A percentile compares a stretch with the other conserved stretches of the same genome.
phyloP scores from a whole-genome alignment of 805 yeast genomes.

The Suhomyces prunicola region DNA sequence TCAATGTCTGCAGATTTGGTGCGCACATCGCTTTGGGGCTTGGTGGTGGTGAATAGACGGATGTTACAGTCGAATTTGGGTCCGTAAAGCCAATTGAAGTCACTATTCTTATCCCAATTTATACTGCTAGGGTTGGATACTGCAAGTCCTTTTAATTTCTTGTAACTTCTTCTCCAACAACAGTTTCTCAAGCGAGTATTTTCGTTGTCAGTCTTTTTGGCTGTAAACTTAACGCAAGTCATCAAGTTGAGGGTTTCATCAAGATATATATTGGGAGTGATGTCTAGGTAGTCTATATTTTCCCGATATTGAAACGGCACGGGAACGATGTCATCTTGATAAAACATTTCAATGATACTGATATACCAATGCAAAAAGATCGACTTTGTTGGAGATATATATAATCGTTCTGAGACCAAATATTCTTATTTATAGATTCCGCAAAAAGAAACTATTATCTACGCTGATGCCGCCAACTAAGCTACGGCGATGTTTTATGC shows the following conservation, averaged over 20 bases:
- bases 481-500: not conserved
- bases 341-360: not conserved
- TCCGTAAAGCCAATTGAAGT: constrained; percentile 54
- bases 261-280: constrained; percentile 4
- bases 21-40: not conserved
- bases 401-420: not conserved
- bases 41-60: not conserved
- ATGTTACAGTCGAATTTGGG: constrained; percentile 30
- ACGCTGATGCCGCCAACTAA: not conserved
- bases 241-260: constrained; percentile 17
- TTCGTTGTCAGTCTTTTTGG: constrained; percentile 1
- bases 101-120: constrained; percentile 55
- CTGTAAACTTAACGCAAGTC: constrained; percentile 11
- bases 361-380: not conserved
- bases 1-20: not conserved
- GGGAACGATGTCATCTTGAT: constrained; percentile 4
- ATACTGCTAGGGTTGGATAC: constrained; percentile 42
- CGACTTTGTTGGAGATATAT: not conserved
- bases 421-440: not conserved
- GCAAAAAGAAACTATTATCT: not conserved
- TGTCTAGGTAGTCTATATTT: constrained; percentile 32
- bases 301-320: constrained; percentile 10
- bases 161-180: constrained; percentile 40
- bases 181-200: constrained; percentile 24
- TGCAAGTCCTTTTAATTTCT: constrained; percentile 24